Percentiles rank a stretch among this genome's conserved stretches.
Evolutionary conservation across 768 basidiomycete genomes (phyloP).

Genomic region (Trametes punicea): DNA sequence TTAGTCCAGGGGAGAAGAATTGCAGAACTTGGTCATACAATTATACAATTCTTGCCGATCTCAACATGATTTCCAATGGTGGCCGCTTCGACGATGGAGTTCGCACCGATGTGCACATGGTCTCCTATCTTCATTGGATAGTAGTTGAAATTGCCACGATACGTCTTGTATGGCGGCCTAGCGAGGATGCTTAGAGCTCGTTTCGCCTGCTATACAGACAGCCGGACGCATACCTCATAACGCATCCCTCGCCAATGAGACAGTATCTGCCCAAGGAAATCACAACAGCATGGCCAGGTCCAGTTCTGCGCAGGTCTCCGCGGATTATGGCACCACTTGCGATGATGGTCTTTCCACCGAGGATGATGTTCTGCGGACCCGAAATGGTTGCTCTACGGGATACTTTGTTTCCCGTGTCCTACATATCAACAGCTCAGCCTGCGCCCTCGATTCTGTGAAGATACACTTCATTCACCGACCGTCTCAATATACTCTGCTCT

Average conservation of each 20-base stretch:
- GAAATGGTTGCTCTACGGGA: slow-evolving; percentile 87
- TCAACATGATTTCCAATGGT: slow-evolving; percentile 92
- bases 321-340: slow-evolving; percentile 87
- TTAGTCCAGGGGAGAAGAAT: background rate
- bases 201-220: background rate
- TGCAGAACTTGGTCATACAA: slow-evolving; percentile 50
- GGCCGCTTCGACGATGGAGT: slow-evolving; percentile 88
- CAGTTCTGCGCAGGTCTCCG: slow-evolving; percentile 87
- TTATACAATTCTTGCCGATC: slow-evolving; percentile 93
- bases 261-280: slow-evolving; percentile 94
- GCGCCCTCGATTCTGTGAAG: background rate
- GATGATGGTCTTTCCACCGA: slow-evolving; percentile 96
- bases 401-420: slow-evolving; percentile 97
- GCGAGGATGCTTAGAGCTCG: background rate
- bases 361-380: slow-evolving; percentile 94
- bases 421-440: slow-evolving; percentile 1
- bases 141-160: slow-evolving; percentile 90
- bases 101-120: slow-evolving; percentile 91
- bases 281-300: slow-evolving; percentile 89
- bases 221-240: slow-evolving; percentile 66
- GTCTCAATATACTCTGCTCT: slow-evolving; percentile 88
- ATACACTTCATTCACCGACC: slow-evolving; percentile 35
- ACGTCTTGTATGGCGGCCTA: slow-evolving; percentile 87
- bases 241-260: slow-evolving; percentile 82
- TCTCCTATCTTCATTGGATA: slow-evolving; percentile 98